Base-by-base conservation (phyloP, 306 rosid genomes). In the Lablab purpureus region DNA sequence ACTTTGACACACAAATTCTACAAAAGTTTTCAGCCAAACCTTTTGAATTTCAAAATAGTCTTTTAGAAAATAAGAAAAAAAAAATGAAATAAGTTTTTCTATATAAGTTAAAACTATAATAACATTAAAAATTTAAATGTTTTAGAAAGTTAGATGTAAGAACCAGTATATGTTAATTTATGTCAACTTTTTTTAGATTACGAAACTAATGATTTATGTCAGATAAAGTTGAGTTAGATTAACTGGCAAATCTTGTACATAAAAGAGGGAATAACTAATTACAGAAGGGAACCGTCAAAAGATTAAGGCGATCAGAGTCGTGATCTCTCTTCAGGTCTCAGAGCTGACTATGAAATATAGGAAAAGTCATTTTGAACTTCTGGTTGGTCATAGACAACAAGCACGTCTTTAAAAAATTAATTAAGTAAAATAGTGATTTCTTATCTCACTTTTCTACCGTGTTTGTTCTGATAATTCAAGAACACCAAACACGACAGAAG, bases 1-100 rank as follows among this genome's bases (percentile, higher is more conserved):
- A 64, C 13, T 73, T 7, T 7, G 50, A 23, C 10, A 36, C 27
- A 27, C 6, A 67, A 55, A 36, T 40, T 54, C 49, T 12, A 18
- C 36, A 68, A 28, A 34, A 78, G 14, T 41, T 36, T 80, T 34
- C 51, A 54, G 59, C 51, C 43, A 67, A 13, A 6, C 17, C 8
- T 67, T 80, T 64, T 28, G 67, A 80, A 63, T 40, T 64, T 62
- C 10, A 60, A 63, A 55, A 34, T 70, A 47, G 6, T 15, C 2
- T 58, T 13, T 8, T 4, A 12, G 23, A 12, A 71, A 32, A 34
- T 8, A 8, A 37, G 10, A 7, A 9, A 37, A 40, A 2, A 40
- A 40, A 9, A 40, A 2, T 40, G 45, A 40, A 40, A 40, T 9
- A 10, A 40, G 12, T 40, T 40, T 40, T 40, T 2, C 40, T 34